A percentile compares a stretch with the other conserved stretches of the same genome.
Evolutionary conservation across 2,329 filamentous ascomycete genomes (phyloP).

Genomic region (Phialocephala sp.): DNA sequence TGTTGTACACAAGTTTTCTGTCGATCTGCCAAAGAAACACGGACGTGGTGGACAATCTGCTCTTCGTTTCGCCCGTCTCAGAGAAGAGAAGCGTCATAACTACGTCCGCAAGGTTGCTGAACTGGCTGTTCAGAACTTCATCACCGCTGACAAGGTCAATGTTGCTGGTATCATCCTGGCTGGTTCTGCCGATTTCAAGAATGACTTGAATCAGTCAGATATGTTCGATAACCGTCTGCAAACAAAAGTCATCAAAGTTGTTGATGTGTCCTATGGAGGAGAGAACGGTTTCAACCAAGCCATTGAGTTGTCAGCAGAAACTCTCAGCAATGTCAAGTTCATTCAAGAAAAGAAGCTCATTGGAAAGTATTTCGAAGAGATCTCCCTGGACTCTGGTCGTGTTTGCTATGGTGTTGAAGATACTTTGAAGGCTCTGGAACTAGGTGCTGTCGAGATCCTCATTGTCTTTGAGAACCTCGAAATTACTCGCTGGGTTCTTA

Average conservation of each 20-base stretch:
- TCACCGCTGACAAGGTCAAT: slow-evolving; percentile 98
- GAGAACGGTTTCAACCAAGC: slow-evolving; percentile 99
- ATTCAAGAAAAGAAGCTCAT: slow-evolving; percentile 99
- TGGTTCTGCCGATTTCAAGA: slow-evolving; percentile 99
- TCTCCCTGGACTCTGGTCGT: slow-evolving; percentile 95
- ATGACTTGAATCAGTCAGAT: slow-evolving; percentile 96
- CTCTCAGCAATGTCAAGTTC: slow-evolving; percentile 98
- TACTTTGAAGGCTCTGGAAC: slow-evolving; percentile 93
- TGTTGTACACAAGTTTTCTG: slow-evolving; percentile 95
- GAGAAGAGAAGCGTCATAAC: slow-evolving; percentile 99
- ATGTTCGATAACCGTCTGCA: slow-evolving; percentile 93
- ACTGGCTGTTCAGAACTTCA: slow-evolving; percentile 97
- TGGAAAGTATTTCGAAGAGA: slow-evolving; percentile 98
- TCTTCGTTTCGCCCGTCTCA: slow-evolving; percentile 97
- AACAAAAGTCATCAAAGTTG: slow-evolving; percentile 98
- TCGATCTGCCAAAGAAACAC: slow-evolving; percentile 99
- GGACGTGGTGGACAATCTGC: slow-evolving; percentile 99
- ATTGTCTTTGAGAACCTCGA: slow-evolving; percentile 99
- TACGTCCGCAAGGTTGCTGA: slow-evolving; percentile 99
- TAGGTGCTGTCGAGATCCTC: slow-evolving; percentile 90
- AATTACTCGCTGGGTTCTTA: slow-evolving; percentile 88
- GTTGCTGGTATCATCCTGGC: slow-evolving; percentile 94
- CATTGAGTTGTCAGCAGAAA: slow-evolving; percentile 94
- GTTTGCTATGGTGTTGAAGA: slow-evolving; percentile 99
- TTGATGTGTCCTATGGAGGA: slow-evolving; percentile 97